Evolutionary conservation across 345 rosid genomes (phyloP), one percentile per base, ranked within the genome.

Genomic region (Camelina sativa): DNA sequence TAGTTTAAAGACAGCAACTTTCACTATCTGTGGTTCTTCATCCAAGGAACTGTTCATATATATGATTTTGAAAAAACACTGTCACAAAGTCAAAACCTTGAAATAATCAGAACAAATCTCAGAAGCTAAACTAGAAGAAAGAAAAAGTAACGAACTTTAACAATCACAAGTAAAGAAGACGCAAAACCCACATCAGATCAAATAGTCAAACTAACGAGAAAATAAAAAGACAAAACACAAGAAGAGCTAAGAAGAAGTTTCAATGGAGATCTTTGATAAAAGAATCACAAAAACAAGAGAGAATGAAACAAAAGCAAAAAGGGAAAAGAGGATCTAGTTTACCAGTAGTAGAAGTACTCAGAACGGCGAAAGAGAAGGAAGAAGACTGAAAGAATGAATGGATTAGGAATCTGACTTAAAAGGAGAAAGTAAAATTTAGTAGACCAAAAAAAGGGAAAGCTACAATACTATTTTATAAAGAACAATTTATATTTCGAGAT

Each of bases 11-110:
- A 55, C 65, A 75, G 72, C 46, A 40, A 58, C 75, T 62, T 72
- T 54, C 65, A 74, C 62, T 71, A 48, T 71, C 63, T 86, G 53
- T 77, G 85, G 53, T 77, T 65, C 89, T 81, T 67, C 81, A 78
- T 78, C 57, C 69, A 72, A 72, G 16, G 23, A 58, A 72, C 77
- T 78, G 77, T 65, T 78, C 76, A 70, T 76, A 70, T 66, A 70
- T 40, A 22, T n/a, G 0, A 28, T 60, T 41, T 10, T 41, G 15
- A 57, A 59, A 59, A 28, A 32, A 32, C 67, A 32, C 62, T 67
- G 73, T 48, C 34, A 17, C 32, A 44, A 72, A 4, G 50, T 62
- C 63, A 67, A 67, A 56, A 17, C 35, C 32, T 8, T 5, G 2
- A 47, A 9, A 47, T 56, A 28, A 28, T 23, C 59, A 57, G 65